Evolutionary conservation across 768 basidiomycete genomes (phyloP).

Genomic region (Pleurotus sapidus): DNA sequence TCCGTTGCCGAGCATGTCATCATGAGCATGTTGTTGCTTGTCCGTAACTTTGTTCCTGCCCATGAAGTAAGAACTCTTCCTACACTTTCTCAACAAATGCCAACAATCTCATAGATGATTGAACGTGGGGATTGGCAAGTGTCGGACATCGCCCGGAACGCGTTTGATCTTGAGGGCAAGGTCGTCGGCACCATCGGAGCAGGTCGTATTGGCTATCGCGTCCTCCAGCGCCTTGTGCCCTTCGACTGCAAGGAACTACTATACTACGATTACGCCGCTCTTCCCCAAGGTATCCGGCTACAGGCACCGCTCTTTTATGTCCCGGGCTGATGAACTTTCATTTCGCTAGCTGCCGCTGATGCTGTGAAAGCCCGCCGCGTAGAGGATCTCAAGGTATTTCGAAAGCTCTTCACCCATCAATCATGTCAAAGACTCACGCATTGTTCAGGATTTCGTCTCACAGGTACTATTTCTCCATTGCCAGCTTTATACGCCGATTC

Average conservation of each 20-base stretch:
- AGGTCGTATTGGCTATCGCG: conserved; percentile 81
- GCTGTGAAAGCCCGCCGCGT: conserved; percentile 72
- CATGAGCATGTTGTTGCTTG: conserved; percentile 88
- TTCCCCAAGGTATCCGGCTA: conserved; percentile 48
- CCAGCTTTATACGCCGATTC: neutral
- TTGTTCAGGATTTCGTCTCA: conserved; percentile 39
- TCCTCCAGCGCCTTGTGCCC: conserved; percentile 73
- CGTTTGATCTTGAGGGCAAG: conserved; percentile 89
- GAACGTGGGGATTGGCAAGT: conserved; percentile 87
- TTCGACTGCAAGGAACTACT: conserved; percentile 90
- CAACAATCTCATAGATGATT: conserved; percentile 53
- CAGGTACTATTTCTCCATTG: conserved; percentile 21
- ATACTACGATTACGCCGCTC: conserved; percentile 83
- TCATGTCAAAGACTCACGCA: neutral
- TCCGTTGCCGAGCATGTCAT: conserved; percentile 91
- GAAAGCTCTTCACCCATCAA: conserved; percentile 14
- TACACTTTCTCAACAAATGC: neutral
- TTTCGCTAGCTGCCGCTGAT: conserved; percentile 53
- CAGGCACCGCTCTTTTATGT: neutral
- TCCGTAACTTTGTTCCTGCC: conserved; percentile 86
- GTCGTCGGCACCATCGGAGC: conserved; percentile 89
- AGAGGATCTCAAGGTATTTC: conserved; percentile 65
- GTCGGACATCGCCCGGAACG: conserved; percentile 75
- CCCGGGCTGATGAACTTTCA: conserved; percentile 5
- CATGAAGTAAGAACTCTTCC: conserved; percentile 57